phyloP scores from a whole-genome alignment of 2,329 filamentous ascomycete species.

The Ramichloridium luteum region DNA sequence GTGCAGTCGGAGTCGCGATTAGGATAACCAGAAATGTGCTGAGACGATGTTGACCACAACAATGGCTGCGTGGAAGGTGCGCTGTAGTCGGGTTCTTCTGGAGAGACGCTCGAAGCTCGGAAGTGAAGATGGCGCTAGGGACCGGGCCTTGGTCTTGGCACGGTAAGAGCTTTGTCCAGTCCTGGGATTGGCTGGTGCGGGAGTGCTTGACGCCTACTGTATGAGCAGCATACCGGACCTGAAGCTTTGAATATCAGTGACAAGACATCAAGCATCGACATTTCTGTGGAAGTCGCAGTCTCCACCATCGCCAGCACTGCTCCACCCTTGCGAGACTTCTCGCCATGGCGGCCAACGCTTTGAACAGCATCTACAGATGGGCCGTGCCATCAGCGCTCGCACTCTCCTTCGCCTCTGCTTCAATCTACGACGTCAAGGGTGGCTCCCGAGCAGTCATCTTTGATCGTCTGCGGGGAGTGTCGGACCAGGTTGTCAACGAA shows the following conservation, averaged over 20 bases:
- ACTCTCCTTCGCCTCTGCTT: slow-evolving; percentile 56
- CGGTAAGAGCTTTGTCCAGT: neutral
- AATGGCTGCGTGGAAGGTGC: neutral
- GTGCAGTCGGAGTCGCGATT: slow-evolving; percentile 4
- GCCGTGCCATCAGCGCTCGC: slow-evolving; percentile 64
- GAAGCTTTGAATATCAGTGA: too few species aligned
- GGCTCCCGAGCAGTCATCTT: slow-evolving; percentile 95
- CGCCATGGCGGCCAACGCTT: slow-evolving; percentile 33
- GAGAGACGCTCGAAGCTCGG: slow-evolving; percentile 1
- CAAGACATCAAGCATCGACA: too few species aligned
- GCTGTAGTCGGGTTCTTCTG: neutral
- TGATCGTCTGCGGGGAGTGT: slow-evolving; percentile 82
- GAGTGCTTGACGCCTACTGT: too few species aligned
- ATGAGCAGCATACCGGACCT: too few species aligned
- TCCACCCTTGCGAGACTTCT: neutral
- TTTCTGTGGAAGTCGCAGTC: too few species aligned
- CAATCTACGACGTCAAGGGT: slow-evolving; percentile 94
- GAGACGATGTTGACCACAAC: too few species aligned
- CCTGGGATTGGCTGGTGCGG: slow-evolving; percentile 1
- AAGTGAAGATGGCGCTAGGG: neutral
- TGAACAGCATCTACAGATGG: slow-evolving; percentile 52
- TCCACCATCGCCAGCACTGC: too few species aligned
- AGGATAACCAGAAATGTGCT: neutral
- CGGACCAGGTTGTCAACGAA: slow-evolving; percentile 85
- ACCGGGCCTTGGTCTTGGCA: neutral